phyloP scores from a whole-genome alignment of 345 rosid species.

The Citrus inodora region DNA sequence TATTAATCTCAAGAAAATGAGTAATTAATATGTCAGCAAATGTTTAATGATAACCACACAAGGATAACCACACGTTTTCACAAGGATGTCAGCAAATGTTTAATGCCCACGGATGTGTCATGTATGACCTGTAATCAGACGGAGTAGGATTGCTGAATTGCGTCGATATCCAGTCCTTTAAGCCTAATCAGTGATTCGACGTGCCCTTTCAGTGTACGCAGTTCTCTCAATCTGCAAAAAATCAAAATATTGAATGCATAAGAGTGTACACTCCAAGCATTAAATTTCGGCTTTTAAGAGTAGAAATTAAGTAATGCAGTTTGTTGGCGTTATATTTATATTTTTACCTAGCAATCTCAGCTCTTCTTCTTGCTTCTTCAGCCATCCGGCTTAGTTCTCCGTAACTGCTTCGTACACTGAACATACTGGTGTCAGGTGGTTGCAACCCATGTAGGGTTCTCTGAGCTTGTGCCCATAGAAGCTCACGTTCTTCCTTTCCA shows the following conservation, averaged over 20 bases:
- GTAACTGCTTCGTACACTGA: slow-evolving; percentile 16
- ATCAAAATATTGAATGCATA: background rate
- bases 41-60: too few species aligned
- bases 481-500: slow-evolving; percentile 47
- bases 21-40: too few species aligned
- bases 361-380: slow-evolving; percentile 54
- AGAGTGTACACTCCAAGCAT: background rate
- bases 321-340: background rate
- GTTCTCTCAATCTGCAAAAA: slow-evolving; percentile 48
- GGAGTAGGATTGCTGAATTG: slow-evolving; percentile 49
- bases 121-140: slow-evolving; percentile 26
- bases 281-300: background rate
- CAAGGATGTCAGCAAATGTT: too few species aligned
- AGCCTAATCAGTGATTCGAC: slow-evolving; percentile 44
- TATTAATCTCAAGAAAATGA: too few species aligned
- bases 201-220: slow-evolving; percentile 46
- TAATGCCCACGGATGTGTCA: background rate
- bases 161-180: slow-evolving; percentile 58
- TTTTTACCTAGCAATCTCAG: slow-evolving; percentile 47
- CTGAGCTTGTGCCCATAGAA: slow-evolving; percentile 50
- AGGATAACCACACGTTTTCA: too few species aligned
- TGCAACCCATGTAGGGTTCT: slow-evolving; percentile 51
- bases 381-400: slow-evolving; percentile 43
- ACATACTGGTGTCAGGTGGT: slow-evolving; percentile 42
- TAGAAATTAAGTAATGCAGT: too few species aligned